A percentile compares a stretch with the other conserved stretches of the same genome.
These are phyloP conservation scores for Pythium dissotocum DNA, from an alignment of 352 stramenopile genomes.

Conservation along the genomic window DNA sequence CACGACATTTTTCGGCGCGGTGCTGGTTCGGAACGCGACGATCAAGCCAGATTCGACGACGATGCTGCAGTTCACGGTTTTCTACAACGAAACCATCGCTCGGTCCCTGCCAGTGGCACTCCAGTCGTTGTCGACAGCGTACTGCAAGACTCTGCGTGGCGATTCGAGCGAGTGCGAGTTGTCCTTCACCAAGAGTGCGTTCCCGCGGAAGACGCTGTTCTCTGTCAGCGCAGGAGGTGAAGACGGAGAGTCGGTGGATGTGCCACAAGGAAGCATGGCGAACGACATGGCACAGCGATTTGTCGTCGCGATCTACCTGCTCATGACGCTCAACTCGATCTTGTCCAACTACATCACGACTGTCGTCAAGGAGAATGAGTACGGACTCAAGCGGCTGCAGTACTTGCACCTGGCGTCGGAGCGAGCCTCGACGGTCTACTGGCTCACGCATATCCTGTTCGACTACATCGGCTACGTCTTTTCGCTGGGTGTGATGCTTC, in stretches of 20 bases:
- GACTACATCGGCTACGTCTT: slow-evolving; percentile 54
- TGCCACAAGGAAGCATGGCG: slow-evolving; percentile 6
- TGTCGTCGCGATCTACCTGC: slow-evolving; percentile 89
- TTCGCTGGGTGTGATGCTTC: slow-evolving; percentile 32
- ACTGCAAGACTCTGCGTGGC: slow-evolving; percentile 35
- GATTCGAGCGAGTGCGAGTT: slow-evolving; percentile 36
- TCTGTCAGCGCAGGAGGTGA: slow-evolving; percentile 5
- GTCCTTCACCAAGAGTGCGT: slow-evolving; percentile 51
- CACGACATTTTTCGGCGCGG: slow-evolving; percentile 57
- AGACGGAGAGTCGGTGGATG: slow-evolving; percentile 10
- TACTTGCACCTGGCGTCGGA: slow-evolving; percentile 62
- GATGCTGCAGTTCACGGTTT: slow-evolving; percentile 45
- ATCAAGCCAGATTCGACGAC: slow-evolving; percentile 15
- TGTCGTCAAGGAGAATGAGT: slow-evolving; percentile 72
- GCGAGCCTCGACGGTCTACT: slow-evolving; percentile 61
- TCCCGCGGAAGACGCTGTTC: slow-evolving; percentile 26
- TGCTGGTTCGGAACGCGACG: slow-evolving; percentile 52
- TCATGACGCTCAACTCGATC: slow-evolving; percentile 64
- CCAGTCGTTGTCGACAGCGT: slow-evolving; percentile 60
- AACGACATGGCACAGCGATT: slow-evolving; percentile 74
- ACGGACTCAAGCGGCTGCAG: slow-evolving; percentile 70
- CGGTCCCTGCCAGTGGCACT: slow-evolving; percentile 62
- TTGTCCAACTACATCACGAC: slow-evolving; percentile 63
- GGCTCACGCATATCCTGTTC: slow-evolving; percentile 66
- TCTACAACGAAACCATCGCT: slow-evolving; percentile 70